A percentile compares a stretch with the other conserved stretches of the same genome.
Evolutionary conservation across 2,329 filamentous ascomycete species (phyloP).

Genomic region (Lecanicillium sp.): DNA sequence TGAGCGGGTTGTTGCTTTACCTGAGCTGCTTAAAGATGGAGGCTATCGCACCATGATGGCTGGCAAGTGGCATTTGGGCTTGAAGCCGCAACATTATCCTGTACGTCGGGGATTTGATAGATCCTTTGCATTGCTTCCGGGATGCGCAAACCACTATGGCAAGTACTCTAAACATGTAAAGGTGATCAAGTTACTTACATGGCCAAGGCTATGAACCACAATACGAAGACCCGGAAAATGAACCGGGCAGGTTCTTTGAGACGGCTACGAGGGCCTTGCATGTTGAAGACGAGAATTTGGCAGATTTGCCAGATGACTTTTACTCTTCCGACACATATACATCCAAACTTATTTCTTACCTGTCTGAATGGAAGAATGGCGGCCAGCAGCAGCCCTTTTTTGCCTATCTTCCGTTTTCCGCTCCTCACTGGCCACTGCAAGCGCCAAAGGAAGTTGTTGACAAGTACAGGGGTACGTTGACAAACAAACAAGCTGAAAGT

Average conservation of each 20-base stretch:
- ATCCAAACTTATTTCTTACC: slow-evolving; percentile 42
- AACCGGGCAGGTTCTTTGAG: slow-evolving; percentile 29
- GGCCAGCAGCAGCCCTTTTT: slow-evolving; percentile 41
- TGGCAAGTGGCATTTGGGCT: slow-evolving; percentile 22
- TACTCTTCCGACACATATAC: slow-evolving; percentile 47
- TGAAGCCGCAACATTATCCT: slow-evolving; percentile 36
- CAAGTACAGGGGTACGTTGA: slow-evolving; percentile 42
- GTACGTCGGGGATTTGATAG: slow-evolving; percentile 44
- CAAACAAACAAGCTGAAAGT: not conserved
- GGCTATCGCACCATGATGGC: slow-evolving; percentile 23
- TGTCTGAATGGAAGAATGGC: slow-evolving; percentile 37
- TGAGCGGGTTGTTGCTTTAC: slow-evolving; percentile 18
- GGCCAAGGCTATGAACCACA: slow-evolving; percentile 36
- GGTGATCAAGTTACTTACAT: not conserved
- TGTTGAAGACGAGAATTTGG: slow-evolving; percentile 16
- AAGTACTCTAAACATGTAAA: not conserved
- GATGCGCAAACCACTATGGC: slow-evolving; percentile 36
- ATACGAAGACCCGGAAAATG: slow-evolving; percentile 26
- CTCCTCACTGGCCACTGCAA: slow-evolving; percentile 56
- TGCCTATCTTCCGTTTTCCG: slow-evolving; percentile 52
- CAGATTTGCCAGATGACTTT: slow-evolving; percentile 38
- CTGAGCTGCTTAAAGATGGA: slow-evolving; percentile 19
- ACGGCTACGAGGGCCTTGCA: slow-evolving; percentile 21
- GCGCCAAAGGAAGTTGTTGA: slow-evolving; percentile 44
- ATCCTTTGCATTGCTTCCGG: slow-evolving; percentile 45